Evolutionary conservation across 2,329 filamentous ascomycete species (phyloP).

Genomic region (Aspergillus brasiliensis): DNA sequence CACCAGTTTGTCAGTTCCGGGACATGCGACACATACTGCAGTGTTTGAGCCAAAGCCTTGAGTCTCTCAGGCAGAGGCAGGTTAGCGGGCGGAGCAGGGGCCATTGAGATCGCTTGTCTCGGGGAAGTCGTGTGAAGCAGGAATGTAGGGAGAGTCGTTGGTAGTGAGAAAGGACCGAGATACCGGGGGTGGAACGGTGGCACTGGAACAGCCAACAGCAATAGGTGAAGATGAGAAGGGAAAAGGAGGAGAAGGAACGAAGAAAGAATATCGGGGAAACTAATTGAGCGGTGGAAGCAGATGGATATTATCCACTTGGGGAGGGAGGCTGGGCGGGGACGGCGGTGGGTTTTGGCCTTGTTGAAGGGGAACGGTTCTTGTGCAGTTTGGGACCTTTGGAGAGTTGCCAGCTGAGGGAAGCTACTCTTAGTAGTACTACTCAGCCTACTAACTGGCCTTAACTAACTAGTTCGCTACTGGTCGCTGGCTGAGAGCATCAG

Average conservation of each 20-base stretch:
- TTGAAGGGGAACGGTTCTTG: conserved; percentile 4
- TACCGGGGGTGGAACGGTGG: conserved; percentile 5
- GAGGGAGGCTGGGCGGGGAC: conserved; percentile 24
- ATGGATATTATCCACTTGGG: conserved; percentile 9
- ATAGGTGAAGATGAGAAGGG: conserved; percentile 3
- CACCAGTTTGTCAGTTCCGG: conserved; percentile 10
- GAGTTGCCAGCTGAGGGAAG: not conserved
- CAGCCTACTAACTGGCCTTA: not conserved
- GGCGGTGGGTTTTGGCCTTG: conserved; percentile 11
- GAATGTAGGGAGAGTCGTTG: not conserved
- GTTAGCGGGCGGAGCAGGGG: conserved; percentile 71
- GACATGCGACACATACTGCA: conserved; percentile 73
- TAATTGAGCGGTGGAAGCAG: conserved; percentile 16
- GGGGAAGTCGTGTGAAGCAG: not conserved
- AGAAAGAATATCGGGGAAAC: conserved; percentile 14
- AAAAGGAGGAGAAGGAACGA: conserved; percentile 1
- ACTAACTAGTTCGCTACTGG: not conserved
- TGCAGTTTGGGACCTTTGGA: conserved; percentile 3
- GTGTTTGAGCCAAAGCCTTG: conserved; percentile 76
- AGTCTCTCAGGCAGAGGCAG: conserved; percentile 75
- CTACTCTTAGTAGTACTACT: not conserved
- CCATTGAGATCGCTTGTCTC: conserved; percentile 52
- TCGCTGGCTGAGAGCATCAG: not conserved
- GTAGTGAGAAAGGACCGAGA: not conserved
- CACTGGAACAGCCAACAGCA: not conserved